Evolutionary conservation across 306 rosid genomes (phyloP).

Genomic region (Dicorynia guianensis): DNA sequence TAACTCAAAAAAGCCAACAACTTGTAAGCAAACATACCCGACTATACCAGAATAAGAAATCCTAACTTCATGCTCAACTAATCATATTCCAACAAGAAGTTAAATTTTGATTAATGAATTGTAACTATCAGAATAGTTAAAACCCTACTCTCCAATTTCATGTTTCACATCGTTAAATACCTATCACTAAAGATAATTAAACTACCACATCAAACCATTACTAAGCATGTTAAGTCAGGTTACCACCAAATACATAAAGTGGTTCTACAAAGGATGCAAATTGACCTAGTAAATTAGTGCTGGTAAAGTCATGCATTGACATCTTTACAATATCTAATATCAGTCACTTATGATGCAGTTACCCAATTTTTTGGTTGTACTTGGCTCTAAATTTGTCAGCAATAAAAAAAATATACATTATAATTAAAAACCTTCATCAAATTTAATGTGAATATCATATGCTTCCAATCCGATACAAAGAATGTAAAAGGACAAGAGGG

Average conservation of each 20-base stretch:
- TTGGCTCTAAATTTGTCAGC: slow-evolving; percentile 8
- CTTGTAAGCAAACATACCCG: slow-evolving; percentile 10
- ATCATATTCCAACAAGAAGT: not conserved
- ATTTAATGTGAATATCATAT: not conserved
- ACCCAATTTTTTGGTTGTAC: slow-evolving; percentile 1
- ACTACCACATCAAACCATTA: too few relatives aligned
- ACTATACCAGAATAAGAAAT: slow-evolving; percentile 9
- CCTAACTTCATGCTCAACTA: not conserved
- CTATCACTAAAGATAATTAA: too few relatives aligned
- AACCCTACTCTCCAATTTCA: too few relatives aligned
- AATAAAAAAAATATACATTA: slow-evolving; percentile 3
- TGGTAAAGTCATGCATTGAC: not conserved
- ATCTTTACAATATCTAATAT: not conserved
- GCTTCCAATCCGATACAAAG: slow-evolving; percentile 5
- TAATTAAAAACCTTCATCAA: not conserved
- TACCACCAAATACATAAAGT: not conserved
- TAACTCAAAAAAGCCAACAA: slow-evolving; percentile 14
- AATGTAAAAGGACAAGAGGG: not conserved
- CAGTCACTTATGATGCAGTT: slow-evolving; percentile 3
- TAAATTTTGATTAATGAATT: not conserved
- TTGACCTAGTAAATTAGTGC: slow-evolving; percentile 10
- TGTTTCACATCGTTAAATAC: too few relatives aligned
- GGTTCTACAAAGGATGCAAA: not conserved
- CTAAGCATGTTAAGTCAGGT: too few relatives aligned
- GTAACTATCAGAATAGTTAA: too few relatives aligned